Evolutionary conservation across 305 asterid species (phyloP).

Genomic region (Fraxinus angustifolia): DNA sequence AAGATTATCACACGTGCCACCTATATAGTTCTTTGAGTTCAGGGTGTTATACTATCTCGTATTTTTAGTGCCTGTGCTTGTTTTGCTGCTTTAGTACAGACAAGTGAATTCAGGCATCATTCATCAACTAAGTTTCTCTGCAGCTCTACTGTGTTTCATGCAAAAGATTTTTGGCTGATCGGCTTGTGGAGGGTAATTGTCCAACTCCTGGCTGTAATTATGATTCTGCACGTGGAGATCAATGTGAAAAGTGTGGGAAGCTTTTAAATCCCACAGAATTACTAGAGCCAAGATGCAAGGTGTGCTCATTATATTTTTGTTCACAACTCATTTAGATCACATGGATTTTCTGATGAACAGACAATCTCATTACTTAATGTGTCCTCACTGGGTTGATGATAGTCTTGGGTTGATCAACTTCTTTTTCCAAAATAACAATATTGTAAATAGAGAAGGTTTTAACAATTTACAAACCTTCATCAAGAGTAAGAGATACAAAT

Average conservation of each 20-base stretch:
- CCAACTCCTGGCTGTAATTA: constrained; percentile 78
- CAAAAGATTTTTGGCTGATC: constrained; percentile 74
- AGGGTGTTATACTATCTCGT: constrained; percentile 9
- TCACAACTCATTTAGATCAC: not conserved
- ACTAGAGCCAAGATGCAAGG: constrained; percentile 90
- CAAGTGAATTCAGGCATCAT: constrained; percentile 12
- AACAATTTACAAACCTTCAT: not conserved
- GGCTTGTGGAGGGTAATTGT: constrained; percentile 88
- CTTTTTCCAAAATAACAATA: not conserved
- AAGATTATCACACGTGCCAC: not conserved
- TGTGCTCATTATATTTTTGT: constrained; percentile 20
- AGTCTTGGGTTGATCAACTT: constrained; percentile 11
- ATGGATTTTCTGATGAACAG: not conserved
- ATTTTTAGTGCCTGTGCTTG: constrained; percentile 1
- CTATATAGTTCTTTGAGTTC: not conserved
- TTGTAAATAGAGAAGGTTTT: constrained; percentile 4
- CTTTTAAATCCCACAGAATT: constrained; percentile 88
- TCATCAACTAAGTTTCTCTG: constrained; percentile 23
- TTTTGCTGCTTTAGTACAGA: not conserved
- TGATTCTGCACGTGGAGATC: constrained; percentile 95
- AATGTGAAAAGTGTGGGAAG: constrained; percentile 87
- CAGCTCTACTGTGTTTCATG: constrained; percentile 81
- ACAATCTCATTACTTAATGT: not conserved
- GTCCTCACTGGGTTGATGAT: not conserved
- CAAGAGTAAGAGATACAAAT: constrained; percentile 5